phyloP scores from a whole-genome alignment of 768 basidiomycete species.

The Strobilomyces echinocephalus region DNA sequence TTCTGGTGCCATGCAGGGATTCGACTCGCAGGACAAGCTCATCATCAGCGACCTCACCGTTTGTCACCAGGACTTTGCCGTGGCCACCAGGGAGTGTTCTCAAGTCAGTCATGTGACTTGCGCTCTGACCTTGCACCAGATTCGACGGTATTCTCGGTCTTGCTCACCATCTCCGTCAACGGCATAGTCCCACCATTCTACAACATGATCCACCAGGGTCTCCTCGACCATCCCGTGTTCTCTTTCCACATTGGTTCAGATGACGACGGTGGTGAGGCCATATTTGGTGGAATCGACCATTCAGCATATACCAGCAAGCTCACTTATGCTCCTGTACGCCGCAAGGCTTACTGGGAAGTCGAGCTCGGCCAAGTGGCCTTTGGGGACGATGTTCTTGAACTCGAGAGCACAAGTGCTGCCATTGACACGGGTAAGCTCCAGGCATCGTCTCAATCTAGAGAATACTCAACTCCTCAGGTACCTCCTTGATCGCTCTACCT shows the following conservation, averaged over 20 bases:
- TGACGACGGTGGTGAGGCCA: slow-evolving; percentile 82
- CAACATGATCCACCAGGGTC: slow-evolving; percentile 76
- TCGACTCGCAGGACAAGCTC: slow-evolving; percentile 80
- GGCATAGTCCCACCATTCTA: slow-evolving; percentile 92
- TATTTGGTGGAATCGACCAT: slow-evolving; percentile 87
- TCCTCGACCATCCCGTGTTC: slow-evolving; percentile 85
- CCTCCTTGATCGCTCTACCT: slow-evolving; percentile 90
- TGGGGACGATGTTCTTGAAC: slow-evolving; percentile 81
- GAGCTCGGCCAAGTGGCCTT: slow-evolving; percentile 85
- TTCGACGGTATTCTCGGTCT: slow-evolving; percentile 96
- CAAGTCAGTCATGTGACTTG: not conserved
- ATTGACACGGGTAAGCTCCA: slow-evolving; percentile 72
- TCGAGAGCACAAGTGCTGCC: slow-evolving; percentile 91
- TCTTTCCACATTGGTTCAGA: slow-evolving; percentile 92
- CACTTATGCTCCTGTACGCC: slow-evolving; percentile 82
- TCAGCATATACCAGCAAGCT: slow-evolving; percentile 76
- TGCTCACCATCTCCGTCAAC: slow-evolving; percentile 89
- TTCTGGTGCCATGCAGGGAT: slow-evolving; percentile 94
- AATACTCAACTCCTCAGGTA: slow-evolving; percentile 46
- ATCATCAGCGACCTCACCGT: slow-evolving; percentile 80
- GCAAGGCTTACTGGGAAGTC: slow-evolving; percentile 98
- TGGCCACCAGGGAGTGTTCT: slow-evolving; percentile 68
- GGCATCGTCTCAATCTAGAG: not conserved
- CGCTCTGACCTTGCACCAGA: slow-evolving; percentile 36
- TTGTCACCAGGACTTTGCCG: slow-evolving; percentile 81